These are phyloP conservation scores for Salix caprea DNA, from an alignment of 345 rosid genomes.

Conservation along the genomic window DNA sequence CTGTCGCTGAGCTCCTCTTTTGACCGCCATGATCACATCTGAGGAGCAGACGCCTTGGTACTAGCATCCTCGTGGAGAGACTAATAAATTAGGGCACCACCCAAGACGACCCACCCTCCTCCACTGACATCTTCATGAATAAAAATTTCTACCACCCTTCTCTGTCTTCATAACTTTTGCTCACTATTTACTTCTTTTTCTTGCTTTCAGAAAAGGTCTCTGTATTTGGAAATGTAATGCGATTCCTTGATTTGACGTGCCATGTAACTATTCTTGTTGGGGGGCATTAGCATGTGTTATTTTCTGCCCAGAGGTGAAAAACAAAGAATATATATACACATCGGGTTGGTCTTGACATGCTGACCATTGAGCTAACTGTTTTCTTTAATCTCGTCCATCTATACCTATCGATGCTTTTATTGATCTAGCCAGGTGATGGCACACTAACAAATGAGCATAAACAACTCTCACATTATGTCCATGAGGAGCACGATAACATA, in stretches of 20 bases:
- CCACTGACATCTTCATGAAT: conserved; percentile 33
- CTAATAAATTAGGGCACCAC: conserved; percentile 28
- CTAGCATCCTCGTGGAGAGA: not conserved
- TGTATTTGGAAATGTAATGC: not conserved
- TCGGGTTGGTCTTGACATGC: not conserved
- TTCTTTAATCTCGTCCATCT: not conserved
- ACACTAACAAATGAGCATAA: conserved; percentile 3
- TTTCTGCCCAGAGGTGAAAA: not conserved
- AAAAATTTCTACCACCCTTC: conserved; percentile 6
- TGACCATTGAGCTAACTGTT: not conserved
- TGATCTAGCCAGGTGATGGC: conserved; percentile 20
- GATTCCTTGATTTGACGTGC: not conserved
- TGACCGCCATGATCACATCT: conserved; percentile 28
- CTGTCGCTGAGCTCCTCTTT: not conserved
- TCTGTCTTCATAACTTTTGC: conserved; percentile 9
- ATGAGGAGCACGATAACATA: conserved; percentile 23
- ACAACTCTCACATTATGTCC: conserved; percentile 27
- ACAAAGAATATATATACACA: not conserved
- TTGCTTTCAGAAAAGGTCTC: not conserved
- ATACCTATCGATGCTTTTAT: conserved; percentile 7
- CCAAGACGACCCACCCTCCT: conserved; percentile 15
- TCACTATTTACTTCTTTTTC: not conserved
- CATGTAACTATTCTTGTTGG: not conserved
- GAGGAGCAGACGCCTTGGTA: conserved; percentile 14
- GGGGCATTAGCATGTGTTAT: not conserved